These are phyloP conservation scores for Spizellomyces sp. DNA, from an alignment of 192 early-diverging fungal genomes.

Conservation along the genomic window DNA sequence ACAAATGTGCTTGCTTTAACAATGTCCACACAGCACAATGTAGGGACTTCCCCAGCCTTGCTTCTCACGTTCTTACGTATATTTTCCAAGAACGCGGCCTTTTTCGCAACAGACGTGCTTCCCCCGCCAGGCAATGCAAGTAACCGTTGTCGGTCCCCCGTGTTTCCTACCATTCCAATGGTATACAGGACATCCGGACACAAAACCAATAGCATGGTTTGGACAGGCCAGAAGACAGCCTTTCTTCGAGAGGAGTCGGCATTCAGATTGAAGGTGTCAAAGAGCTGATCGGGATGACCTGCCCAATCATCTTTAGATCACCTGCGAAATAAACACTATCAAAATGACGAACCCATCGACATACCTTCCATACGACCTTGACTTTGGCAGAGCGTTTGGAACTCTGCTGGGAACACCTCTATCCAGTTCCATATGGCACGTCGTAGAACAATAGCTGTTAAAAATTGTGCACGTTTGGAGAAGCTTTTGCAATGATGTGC, in stretches of 20 bases:
- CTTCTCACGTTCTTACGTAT: conserved; percentile 29
- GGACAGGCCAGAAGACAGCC: conserved; percentile 82
- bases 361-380: conserved; percentile 46
- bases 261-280: conserved; percentile 67
- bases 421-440: conserved; percentile 94
- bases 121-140: conserved; percentile 6
- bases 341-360: background rate
- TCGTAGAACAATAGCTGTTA: conserved; percentile 75
- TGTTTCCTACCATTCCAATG: conserved; percentile 39
- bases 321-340: conserved; percentile 9
- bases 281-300: conserved; percentile 76
- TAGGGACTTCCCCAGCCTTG: conserved; percentile 66
- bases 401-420: conserved; percentile 81
- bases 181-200: conserved; percentile 80
- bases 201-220: conserved; percentile 80
- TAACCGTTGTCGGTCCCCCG: conserved; percentile 13
- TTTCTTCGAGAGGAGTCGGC: conserved; percentile 67
- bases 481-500: conserved; percentile 31
- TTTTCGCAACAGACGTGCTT: conserved; percentile 27
- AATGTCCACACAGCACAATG: conserved; percentile 74
- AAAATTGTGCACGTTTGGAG: conserved; percentile 63
- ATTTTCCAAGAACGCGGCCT: conserved; percentile 34
- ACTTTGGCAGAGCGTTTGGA: conserved; percentile 71
- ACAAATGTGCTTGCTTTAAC: conserved; percentile 74
- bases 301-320: too few relatives aligned